Percentiles rank a stretch among this genome's conserved stretches.
Conservation (phyloP, 2,329 filamentous ascomycete species). For the Aspergillus puulaauensis region DNA sequence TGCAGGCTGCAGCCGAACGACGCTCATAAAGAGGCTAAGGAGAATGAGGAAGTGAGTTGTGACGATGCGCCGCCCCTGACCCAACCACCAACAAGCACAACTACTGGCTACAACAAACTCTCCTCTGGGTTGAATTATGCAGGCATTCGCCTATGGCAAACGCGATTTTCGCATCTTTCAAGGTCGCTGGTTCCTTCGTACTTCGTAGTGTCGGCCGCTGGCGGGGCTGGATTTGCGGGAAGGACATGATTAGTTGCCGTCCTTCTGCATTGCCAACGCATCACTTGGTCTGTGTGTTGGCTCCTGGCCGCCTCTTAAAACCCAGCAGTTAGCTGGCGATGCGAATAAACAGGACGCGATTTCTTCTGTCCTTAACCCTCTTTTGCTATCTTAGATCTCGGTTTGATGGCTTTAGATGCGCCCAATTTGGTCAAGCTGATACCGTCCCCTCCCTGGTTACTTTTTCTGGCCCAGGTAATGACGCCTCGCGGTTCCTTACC, state of each 20-base stretch:
- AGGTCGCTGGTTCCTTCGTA: constrained; percentile 3
- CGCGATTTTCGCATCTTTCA: neutral
- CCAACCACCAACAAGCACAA: neutral
- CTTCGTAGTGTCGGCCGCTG: neutral
- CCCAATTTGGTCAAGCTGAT: neutral
- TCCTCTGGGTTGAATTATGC: neutral
- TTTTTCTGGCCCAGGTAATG: neutral
- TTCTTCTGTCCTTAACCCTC: neutral
- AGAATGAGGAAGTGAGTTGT: neutral
- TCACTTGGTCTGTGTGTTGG: constrained; percentile 29
- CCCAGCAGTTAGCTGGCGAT: constrained; percentile 7
- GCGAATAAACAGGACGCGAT: constrained; percentile 16
- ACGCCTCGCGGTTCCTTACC: neutral
- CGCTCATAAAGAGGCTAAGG: neutral
- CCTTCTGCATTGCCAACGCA: constrained; percentile 31
- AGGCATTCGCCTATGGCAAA: constrained; percentile 11
- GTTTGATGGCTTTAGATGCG: neutral
- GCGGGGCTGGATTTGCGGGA: constrained; percentile 21
- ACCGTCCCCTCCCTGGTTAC: neutral
- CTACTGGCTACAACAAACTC: neutral
- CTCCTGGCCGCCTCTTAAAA: constrained; percentile 1
- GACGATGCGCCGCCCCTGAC: neutral
- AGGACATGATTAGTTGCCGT: constrained; percentile 25
- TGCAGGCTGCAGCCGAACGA: neutral
- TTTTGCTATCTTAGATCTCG: neutral